Base-by-base conservation (phyloP, 2,329 filamentous ascomycete species). In the Coleophoma cylindrospora region DNA sequence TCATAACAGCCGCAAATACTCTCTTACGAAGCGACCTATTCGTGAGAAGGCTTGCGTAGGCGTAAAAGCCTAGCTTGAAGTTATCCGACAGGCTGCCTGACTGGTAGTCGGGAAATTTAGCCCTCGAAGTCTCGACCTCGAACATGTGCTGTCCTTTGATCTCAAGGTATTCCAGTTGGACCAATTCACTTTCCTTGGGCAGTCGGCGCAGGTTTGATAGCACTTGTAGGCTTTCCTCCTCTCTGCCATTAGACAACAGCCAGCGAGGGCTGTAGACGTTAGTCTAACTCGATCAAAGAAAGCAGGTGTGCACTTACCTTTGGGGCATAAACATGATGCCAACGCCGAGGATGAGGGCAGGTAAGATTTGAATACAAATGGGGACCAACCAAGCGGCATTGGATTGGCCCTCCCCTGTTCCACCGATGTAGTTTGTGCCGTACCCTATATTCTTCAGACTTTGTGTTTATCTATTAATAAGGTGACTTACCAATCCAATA, bases 141-240 rank as follows among this genome's bases (percentile, higher is more conserved):
- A 92, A 94, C 15, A 87, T 66, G 0, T 82, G 84, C 64, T 90
- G 85, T 0, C 87, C 86, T 65, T 89, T 88, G 69, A 92, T 91
- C 64, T 92, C 88, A n/a, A 90, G 77, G 62, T 86, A 90, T 61
- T 92, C 89, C 1, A 90, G 74, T 55, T 86, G 78, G 36, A 91
- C 79, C 0, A 89, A 75, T 50, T 88, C 82, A 61, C 90, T 77
- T 55, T 86, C 77, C 14, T 70, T 62, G 0, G 79, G 65, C 0
- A 89, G 75, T 6, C 74, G 75, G 21, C 89, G 81, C 3, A 92
- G 79, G 45, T 64, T 73, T 0, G 86, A 80, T 1, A 92, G 74
- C 1, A 83, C 80, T 10, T 64, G 64, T 14, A 80, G 78, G 0
- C 84, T 85, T 63, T 91, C 87, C 0, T 75, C 75, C 60, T 91